Percentiles rank a stretch among this genome's conserved stretches.
These are phyloP conservation scores for Coemansia sp. DNA, from an alignment of 192 early-diverging fungal species.

Conservation along the genomic window DNA sequence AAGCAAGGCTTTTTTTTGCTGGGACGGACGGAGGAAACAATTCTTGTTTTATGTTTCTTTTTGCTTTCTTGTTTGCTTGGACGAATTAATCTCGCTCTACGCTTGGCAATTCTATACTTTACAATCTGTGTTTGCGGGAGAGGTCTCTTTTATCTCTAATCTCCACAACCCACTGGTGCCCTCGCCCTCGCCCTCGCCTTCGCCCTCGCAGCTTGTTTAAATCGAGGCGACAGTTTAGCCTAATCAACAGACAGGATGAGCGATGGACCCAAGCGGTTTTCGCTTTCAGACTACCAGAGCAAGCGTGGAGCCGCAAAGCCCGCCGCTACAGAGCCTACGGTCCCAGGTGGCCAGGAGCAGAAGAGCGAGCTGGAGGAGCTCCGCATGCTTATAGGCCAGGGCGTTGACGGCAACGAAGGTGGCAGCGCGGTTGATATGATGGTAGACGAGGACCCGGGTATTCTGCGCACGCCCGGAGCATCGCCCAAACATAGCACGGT, in stretches of 20 bases:
- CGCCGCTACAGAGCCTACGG: slow-evolving; percentile 7
- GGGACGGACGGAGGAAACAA: too few relatives aligned
- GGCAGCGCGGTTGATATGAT: background rate
- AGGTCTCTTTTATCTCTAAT: too few relatives aligned
- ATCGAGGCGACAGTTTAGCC: too few relatives aligned
- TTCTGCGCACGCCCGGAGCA: slow-evolving; percentile 42
- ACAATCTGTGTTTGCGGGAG: too few relatives aligned
- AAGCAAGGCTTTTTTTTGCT: too few relatives aligned
- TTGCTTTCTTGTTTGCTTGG: too few relatives aligned
- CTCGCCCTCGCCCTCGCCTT: too few relatives aligned
- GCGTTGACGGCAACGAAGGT: background rate
- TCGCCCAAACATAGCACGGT: slow-evolving; percentile 20
- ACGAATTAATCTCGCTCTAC: too few relatives aligned
- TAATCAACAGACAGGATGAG: slow-evolving; percentile 17
- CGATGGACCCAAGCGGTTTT: slow-evolving; percentile 50
- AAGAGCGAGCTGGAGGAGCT: slow-evolving; percentile 52
- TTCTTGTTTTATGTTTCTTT: too few relatives aligned
- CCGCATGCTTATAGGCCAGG: slow-evolving; percentile 46
- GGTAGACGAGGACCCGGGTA: background rate
- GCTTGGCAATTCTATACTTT: too few relatives aligned
- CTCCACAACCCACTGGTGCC: too few relatives aligned
- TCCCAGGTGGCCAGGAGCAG: slow-evolving; percentile 25
- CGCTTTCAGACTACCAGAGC: slow-evolving; percentile 51
- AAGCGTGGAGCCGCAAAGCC: slow-evolving; percentile 37
- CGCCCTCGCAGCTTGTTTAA: too few relatives aligned